Conservation (phyloP, 208 protist species). For the Trypanosoma boissoni region DNA sequence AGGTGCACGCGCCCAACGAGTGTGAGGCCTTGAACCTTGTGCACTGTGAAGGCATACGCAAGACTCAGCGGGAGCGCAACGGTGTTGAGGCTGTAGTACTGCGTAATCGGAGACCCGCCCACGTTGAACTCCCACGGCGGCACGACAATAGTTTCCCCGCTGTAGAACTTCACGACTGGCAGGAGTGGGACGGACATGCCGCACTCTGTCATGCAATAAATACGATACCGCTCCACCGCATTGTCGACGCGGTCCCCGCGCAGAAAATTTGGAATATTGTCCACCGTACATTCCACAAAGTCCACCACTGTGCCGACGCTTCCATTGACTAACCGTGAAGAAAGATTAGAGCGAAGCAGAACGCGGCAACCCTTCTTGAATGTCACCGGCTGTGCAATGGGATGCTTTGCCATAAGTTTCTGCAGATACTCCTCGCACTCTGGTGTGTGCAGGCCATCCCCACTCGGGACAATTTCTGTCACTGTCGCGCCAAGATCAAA, state of each 20-base stretch:
- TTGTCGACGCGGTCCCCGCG: constrained; percentile 51
- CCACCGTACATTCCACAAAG: constrained; percentile 68
- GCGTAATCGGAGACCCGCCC: constrained; percentile 61
- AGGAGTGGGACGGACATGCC: constrained; percentile 77
- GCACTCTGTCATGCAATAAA: constrained; percentile 80
- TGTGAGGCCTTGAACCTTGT: constrained; percentile 88
- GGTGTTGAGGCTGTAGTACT: constrained; percentile 76
- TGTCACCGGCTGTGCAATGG: constrained; percentile 77
- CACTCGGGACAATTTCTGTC: constrained; percentile 75
- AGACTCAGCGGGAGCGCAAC: constrained; percentile 74
- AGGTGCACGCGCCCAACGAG: constrained; percentile 84
- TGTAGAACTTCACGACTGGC: constrained; percentile 86
- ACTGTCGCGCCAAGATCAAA: constrained; percentile 71
- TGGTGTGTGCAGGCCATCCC: constrained; percentile 78
- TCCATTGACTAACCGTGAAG: constrained; percentile 78
- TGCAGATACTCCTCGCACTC: constrained; percentile 78
- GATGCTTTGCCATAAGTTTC: constrained; percentile 75
- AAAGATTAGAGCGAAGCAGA: constrained; percentile 76
- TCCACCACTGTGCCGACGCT: constrained; percentile 87
- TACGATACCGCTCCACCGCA: constrained; percentile 75
- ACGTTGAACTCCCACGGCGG: constrained; percentile 85
- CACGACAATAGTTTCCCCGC: constrained; percentile 65
- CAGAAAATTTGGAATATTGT: constrained; percentile 70
- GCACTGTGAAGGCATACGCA: constrained; percentile 90
- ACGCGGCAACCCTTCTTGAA: constrained; percentile 88